Percentiles rank a stretch among this genome's conserved stretches.
Evolutionary conservation across 2,329 filamentous ascomycete species (phyloP).

Genomic region (Alternaria longipes): DNA sequence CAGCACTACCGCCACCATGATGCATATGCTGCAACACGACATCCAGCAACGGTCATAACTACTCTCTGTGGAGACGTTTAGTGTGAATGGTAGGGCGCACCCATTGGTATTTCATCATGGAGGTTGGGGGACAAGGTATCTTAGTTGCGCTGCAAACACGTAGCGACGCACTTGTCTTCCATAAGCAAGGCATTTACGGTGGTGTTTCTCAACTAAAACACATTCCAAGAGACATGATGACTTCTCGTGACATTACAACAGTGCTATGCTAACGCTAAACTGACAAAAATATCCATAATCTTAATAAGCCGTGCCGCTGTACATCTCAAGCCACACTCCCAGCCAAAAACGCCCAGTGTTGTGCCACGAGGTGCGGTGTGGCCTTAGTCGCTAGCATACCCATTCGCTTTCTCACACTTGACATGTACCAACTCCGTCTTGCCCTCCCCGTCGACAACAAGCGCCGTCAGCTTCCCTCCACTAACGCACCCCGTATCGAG

Average conservation of each 20-base stretch:
- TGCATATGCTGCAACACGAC: not conserved
- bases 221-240: not conserved
- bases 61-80: too few species aligned
- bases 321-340: not conserved
- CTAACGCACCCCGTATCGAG: constrained; percentile 84
- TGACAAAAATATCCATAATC: not conserved
- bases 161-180: not conserved
- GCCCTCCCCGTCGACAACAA: constrained; percentile 72
- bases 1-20: not conserved
- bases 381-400: constrained; percentile 31
- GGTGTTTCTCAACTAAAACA: not conserved
- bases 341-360: not conserved
- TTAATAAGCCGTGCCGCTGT: not conserved
- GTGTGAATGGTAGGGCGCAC: not conserved
- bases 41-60: not conserved
- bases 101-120: not conserved
- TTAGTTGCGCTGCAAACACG: not conserved
- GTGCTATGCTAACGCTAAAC: constrained; percentile 2
- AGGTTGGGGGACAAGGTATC: not conserved
- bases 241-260: not conserved
- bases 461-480: constrained; percentile 77
- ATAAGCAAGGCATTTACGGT: not conserved
- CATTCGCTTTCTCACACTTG: constrained; percentile 46
- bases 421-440: constrained; percentile 49
- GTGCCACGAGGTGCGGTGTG: not conserved